phyloP scores from a whole-genome alignment of 1,284 basidiomycete species.

The Sporisorium exsertum region DNA sequence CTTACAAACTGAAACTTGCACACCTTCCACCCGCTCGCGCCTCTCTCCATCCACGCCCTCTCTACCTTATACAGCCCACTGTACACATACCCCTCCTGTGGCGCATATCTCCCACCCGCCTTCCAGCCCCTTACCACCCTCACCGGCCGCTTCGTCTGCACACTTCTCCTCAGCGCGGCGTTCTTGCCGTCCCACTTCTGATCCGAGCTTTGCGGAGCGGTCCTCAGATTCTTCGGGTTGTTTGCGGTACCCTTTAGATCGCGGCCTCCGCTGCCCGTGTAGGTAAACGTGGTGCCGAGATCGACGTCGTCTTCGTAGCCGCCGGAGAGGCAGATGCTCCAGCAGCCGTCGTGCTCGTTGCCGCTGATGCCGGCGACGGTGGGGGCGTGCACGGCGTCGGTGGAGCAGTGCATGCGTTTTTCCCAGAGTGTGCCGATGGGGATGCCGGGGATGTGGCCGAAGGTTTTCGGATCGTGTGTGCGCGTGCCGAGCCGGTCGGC shows the following conservation, averaged over 20 bases:
- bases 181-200: conserved; percentile 83
- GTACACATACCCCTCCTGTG: conserved; percentile 77
- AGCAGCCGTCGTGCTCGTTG: conserved; percentile 76
- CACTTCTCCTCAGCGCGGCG: conserved; percentile 76
- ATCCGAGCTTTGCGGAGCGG: conserved; percentile 82
- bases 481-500: conserved; percentile 39
- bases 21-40: conserved; percentile 38
- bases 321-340: conserved; percentile 82
- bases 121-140: conserved; percentile 86
- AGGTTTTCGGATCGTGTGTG: conserved; percentile 51
- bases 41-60: conserved; percentile 49
- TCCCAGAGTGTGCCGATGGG: conserved; percentile 45
- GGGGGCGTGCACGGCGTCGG: conserved; percentile 71
- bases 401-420: conserved; percentile 49
- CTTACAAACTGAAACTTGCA: conserved; percentile 40
- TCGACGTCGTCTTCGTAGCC: conserved; percentile 85
- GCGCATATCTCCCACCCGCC: conserved; percentile 71
- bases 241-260: conserved; percentile 82
- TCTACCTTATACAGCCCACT: conserved; percentile 83
- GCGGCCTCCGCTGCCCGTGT: conserved; percentile 75
- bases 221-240: conserved; percentile 81
- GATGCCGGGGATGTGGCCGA: conserved; percentile 70
- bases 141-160: conserved; percentile 79
- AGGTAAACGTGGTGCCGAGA: conserved; percentile 81
- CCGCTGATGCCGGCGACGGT: conserved; percentile 82